Evolutionary conservation across 2,329 filamentous ascomycete species (phyloP).

Genomic region (Fusarium concolor): DNA sequence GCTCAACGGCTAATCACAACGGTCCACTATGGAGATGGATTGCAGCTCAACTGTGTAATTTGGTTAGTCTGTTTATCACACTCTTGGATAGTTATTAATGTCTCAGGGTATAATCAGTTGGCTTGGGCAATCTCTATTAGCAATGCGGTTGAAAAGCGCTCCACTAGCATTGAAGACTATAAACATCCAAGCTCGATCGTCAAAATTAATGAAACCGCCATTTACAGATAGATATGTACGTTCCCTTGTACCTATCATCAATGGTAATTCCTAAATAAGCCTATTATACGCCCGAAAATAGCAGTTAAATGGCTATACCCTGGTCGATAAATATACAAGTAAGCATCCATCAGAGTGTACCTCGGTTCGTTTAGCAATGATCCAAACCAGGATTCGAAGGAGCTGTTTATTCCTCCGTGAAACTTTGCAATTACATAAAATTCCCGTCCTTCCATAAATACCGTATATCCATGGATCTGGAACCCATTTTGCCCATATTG

Average conservation of each 20-base stretch:
- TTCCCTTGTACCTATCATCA: conserved; percentile 6
- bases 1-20: not conserved
- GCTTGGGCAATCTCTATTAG: not conserved
- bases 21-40: not conserved
- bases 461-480: conserved; percentile 1
- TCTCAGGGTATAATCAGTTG: conserved; percentile 5
- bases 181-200: conserved; percentile 31
- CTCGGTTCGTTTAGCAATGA: conserved; percentile 12
- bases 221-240: not conserved
- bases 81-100: not conserved
- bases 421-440: conserved; percentile 27
- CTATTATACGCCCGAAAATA: conserved; percentile 10
- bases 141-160: conserved; percentile 10
- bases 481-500: not conserved
- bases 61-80: conserved; percentile 8
- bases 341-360: conserved; percentile 1
- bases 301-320: conserved; percentile 9
- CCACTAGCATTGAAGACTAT: conserved; percentile 13
- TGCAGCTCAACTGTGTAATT: not conserved
- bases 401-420: conserved; percentile 19
- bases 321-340: conserved; percentile 16
- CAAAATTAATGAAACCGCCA: conserved; percentile 32
- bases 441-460: conserved; percentile 17
- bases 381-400: conserved; percentile 20
- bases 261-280: conserved; percentile 12